These are phyloP conservation scores for Canavalia gladiata DNA, from an alignment of 306 rosid species.

Conservation along the genomic window DNA sequence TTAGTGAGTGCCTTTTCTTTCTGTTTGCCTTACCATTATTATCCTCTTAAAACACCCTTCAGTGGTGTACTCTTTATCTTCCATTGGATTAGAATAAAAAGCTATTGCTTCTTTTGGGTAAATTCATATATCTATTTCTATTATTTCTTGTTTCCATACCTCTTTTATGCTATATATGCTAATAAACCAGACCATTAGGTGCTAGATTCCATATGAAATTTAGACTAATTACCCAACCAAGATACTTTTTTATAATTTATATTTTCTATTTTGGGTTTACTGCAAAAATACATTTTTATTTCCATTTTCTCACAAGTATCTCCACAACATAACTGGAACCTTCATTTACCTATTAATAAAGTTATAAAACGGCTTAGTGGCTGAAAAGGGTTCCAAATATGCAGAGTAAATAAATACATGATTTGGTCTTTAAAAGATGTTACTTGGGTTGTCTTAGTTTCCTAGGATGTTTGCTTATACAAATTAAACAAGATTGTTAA, in stretches of 20 bases:
- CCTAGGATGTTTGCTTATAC: background rate
- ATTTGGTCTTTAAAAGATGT: background rate
- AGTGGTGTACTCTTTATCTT: slow-evolving; percentile 36
- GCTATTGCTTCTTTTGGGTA: slow-evolving; percentile 33
- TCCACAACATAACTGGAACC: background rate
- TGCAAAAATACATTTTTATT: background rate
- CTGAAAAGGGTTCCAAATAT: background rate
- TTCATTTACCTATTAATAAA: background rate
- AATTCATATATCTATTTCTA: background rate
- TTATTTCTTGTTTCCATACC: slow-evolving; percentile 21
- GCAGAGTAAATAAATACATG: background rate
- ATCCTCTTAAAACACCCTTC: slow-evolving; percentile 37
- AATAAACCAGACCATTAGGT: background rate
- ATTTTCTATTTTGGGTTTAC: background rate
- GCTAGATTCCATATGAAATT: slow-evolving; percentile 12
- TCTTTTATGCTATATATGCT: slow-evolving; percentile 9
- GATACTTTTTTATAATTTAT: background rate
- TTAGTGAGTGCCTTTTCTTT: slow-evolving; percentile 39
- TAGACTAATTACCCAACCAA: background rate
- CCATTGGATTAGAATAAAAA: slow-evolving; percentile 33
- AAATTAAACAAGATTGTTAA: background rate
- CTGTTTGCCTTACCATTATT: slow-evolving; percentile 39
- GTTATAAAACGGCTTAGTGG: background rate
- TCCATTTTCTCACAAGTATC: background rate
- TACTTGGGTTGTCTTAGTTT: background rate